These are phyloP conservation scores for Neofusicoccum laricinum DNA, from an alignment of 2,329 filamentous ascomycete genomes.

Conservation along the genomic window DNA sequence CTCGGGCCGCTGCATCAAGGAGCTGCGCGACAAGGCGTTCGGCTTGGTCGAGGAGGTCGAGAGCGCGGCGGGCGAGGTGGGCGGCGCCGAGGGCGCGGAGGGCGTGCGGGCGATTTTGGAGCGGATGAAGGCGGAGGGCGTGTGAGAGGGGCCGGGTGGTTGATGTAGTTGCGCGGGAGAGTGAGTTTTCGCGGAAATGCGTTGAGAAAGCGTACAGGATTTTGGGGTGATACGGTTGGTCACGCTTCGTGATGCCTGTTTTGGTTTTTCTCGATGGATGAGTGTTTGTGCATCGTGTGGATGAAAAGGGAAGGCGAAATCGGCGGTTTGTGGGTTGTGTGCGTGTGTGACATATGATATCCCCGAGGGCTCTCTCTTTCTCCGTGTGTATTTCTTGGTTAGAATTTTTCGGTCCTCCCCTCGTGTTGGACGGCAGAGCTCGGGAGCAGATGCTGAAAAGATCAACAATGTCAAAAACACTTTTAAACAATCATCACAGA, in stretches of 20 bases:
- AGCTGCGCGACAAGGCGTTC: constrained; percentile 43
- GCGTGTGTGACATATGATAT: constrained; percentile 1
- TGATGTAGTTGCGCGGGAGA: not conserved
- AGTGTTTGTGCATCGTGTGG: not conserved
- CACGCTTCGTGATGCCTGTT: too few species aligned
- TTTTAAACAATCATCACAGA: too few species aligned
- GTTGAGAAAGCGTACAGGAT: not conserved
- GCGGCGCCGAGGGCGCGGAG: constrained; percentile 34
- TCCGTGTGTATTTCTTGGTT: not conserved
- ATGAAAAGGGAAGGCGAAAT: not conserved
- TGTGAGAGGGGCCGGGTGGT: not conserved
- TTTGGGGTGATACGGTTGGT: not conserved
- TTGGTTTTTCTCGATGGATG: not conserved
- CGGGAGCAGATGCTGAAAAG: not conserved
- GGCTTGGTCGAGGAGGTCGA: constrained; percentile 43
- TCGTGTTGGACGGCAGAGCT: not conserved
- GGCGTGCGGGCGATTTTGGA: constrained; percentile 41
- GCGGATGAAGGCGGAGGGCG: constrained; percentile 27
- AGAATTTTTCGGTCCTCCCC: not conserved
- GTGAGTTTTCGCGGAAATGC: not conserved
- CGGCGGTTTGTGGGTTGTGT: not conserved
- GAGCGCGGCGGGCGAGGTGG: constrained; percentile 26
- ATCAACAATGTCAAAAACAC: not conserved
- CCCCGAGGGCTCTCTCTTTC: not conserved
- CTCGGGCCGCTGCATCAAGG: constrained; percentile 60